Percentiles rank a stretch among this genome's conserved stretches.
Evolutionary conservation across 1,284 basidiomycete species (phyloP).

Genomic region (Amylostereum areolatum): DNA sequence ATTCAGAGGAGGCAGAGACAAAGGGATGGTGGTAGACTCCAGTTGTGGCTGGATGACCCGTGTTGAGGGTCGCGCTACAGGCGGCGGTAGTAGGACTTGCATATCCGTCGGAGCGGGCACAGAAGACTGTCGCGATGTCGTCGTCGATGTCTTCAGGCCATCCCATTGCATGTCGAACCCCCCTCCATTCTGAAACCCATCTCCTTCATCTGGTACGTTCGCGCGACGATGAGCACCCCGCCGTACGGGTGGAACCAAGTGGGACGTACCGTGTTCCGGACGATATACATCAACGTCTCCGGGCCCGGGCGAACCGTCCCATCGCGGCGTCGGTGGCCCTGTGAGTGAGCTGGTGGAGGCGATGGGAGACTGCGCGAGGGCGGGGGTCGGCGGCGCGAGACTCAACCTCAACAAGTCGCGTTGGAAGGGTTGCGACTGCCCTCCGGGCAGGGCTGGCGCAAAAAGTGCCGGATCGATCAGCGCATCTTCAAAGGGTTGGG

Average conservation of each 20-base stretch:
- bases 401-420: neutral
- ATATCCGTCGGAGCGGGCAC: too few species aligned
- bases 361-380: slow-evolving; percentile 27
- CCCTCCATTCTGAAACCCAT: too few species aligned
- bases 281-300: slow-evolving; percentile 14
- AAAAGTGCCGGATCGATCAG: slow-evolving; percentile 33
- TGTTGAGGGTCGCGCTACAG: too few species aligned
- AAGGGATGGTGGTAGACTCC: too few species aligned
- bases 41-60: too few species aligned
- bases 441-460: slow-evolving; percentile 16
- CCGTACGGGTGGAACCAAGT: neutral
- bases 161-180: too few species aligned
- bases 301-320: slow-evolving; percentile 11
- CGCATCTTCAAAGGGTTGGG: slow-evolving; percentile 13
- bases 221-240: too few species aligned
- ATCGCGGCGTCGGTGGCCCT: slow-evolving; percentile 24
- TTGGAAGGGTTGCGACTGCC: neutral
- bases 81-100: too few species aligned
- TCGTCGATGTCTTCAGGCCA: too few species aligned
- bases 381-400: slow-evolving; percentile 11
- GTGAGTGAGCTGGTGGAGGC: slow-evolving; percentile 30
- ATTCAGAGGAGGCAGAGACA: too few species aligned
- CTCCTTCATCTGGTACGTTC: too few species aligned
- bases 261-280: slow-evolving; percentile 12
- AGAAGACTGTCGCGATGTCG: too few species aligned